Conservation (phyloP, 2,329 filamentous ascomycete species). For the Macrophomina phaseolina region DNA sequence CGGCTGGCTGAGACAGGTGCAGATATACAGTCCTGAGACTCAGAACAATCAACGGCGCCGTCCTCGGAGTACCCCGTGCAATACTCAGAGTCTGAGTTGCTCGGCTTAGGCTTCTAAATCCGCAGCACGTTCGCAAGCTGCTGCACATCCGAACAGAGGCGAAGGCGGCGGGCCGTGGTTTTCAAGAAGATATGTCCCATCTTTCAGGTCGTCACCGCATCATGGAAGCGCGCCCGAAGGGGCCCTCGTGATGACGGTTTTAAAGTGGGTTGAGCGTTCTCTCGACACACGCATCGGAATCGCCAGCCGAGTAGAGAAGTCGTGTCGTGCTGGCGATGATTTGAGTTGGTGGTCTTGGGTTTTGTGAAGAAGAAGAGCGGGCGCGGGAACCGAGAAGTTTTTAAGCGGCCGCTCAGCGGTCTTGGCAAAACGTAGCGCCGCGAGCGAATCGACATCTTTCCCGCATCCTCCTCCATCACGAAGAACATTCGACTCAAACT, state of each 20-base stretch:
- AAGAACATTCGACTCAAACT: conserved; percentile 21
- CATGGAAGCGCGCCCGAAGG: conserved; percentile 64
- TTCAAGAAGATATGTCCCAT: conserved; percentile 58
- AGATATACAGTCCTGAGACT: background rate
- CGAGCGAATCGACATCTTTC: conserved; percentile 29
- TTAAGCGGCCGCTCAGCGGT: conserved; percentile 17
- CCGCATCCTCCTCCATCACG: conserved; percentile 24
- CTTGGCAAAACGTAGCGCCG: conserved; percentile 28
- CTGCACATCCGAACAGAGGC: background rate
- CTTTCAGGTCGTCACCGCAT: conserved; percentile 72
- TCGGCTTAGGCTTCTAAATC: background rate
- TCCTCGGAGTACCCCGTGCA: background rate
- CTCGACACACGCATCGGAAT: conserved; percentile 76
- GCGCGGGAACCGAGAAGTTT: conserved; percentile 26
- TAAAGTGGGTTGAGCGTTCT: conserved; percentile 69
- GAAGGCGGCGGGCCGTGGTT: background rate
- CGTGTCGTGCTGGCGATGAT: conserved; percentile 69
- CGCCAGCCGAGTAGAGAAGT: conserved; percentile 65
- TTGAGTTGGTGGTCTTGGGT: conserved; percentile 74
- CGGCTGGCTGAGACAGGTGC: background rate
- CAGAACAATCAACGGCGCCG: background rate
- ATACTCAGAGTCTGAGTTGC: background rate
- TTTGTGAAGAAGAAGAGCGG: conserved; percentile 45
- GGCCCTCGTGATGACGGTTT: conserved; percentile 83
- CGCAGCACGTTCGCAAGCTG: background rate